Evolutionary conservation across 2,329 filamentous ascomycete genomes (phyloP), one percentile per base, ranked within the genome.

Genomic region (Magnaporthiopsis incrustans): DNA sequence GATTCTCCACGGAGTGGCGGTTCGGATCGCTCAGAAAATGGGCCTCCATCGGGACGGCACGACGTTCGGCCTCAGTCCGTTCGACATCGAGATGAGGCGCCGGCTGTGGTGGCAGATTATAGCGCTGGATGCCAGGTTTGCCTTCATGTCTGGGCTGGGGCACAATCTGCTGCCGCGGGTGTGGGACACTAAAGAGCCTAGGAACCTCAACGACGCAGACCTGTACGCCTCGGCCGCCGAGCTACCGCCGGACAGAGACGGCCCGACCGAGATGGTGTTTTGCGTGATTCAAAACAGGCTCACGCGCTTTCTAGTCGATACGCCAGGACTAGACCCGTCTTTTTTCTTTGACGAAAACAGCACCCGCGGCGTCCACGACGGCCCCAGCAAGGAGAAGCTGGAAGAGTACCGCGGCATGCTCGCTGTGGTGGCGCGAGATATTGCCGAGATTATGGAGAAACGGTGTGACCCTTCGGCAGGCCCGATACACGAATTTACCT

Each of bases 21-120:
- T 89, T 44, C 81, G 87, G 26, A 85, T 89, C 63, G 86, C 85
- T 1, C 84, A 88, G 70, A 86, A 87, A 70, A 86, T 89, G 79
- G 87, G 87, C 0, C 78, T 89, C 60, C 85, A 89, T 66, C 80
- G 84, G 15, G 86, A 89, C 65, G 86, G 85, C 50, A 80, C 82
- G 65, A 72, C 75, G 25, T 76, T 86, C 7, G 81, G 81, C 1
- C 76, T 89, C 2, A 77, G 81, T 0, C 84, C 85, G 0, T 88
- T 88, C 68, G 86, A 89, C 69, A 83, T 82, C 2, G 86, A 90
- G 70, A 89, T 89, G 79, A 81, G 86, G n/a, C 77, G 87, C 58
- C 78, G 87, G 8, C 77, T 89, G 26, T 90, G 87, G 87, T 88
- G 85, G 85, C 81, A 85, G 69, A 81, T 89, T 32, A 77, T 85